Evolutionary conservation across 1,284 basidiomycete species (phyloP).

Genomic region (Microbotryum lychnidis-dioicae): DNA sequence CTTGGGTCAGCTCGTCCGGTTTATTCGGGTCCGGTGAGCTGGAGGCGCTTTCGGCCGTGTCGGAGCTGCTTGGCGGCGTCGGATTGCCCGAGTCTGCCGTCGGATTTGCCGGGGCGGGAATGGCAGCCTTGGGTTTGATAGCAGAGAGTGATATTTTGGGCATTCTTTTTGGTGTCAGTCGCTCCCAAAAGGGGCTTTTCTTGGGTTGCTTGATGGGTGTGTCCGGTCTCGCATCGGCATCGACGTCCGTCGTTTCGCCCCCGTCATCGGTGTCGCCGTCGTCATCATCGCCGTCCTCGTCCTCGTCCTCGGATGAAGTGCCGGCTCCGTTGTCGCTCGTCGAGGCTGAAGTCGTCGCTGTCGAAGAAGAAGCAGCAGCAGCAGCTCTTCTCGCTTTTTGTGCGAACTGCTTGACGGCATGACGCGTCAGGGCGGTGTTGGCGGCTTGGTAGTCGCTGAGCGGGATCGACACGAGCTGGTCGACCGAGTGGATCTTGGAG

Average conservation of each 20-base stretch:
- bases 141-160: background rate
- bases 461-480: conserved; percentile 18
- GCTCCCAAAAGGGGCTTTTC: conserved; percentile 22
- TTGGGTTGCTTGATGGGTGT: background rate
- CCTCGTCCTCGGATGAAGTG: conserved; percentile 50
- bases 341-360: conserved; percentile 48
- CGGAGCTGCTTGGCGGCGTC: background rate
- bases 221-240: conserved; percentile 11
- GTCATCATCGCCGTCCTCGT: conserved; percentile 46
- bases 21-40: too few relatives aligned
- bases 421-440: conserved; percentile 5
- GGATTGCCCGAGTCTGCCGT: background rate
- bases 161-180: conserved; percentile 4
- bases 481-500: conserved; percentile 10
- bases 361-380: conserved; percentile 53
- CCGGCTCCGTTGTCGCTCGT: conserved; percentile 43
- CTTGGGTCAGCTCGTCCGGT: background rate
- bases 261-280: conserved; percentile 45
- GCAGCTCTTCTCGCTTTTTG: background rate
- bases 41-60: background rate
- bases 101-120: background rate
- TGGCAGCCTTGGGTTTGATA: background rate
- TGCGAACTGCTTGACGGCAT: conserved; percentile 46
- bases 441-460: conserved; percentile 10
- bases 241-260: conserved; percentile 38